These are phyloP conservation scores for Euphorbia tirucalli DNA, from an alignment of 345 rosid genomes.

Conservation along the genomic window DNA sequence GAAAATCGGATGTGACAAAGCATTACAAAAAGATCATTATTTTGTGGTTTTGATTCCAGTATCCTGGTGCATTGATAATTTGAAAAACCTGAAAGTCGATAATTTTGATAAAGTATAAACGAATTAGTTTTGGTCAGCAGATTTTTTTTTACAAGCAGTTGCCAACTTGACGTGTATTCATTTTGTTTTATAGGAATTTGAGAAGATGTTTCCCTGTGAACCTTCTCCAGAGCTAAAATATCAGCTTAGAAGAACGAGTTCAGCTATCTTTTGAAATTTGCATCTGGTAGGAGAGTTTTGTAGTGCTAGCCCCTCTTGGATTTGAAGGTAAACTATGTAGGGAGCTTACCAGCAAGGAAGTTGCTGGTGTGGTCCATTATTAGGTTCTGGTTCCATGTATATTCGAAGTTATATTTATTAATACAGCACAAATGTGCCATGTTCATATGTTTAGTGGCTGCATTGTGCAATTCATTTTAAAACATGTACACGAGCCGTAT, in stretches of 20 bases:
- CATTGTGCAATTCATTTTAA: background rate
- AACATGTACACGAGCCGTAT: background rate
- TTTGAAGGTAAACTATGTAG: slow-evolving; percentile 13
- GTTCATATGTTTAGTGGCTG: slow-evolving; percentile 21
- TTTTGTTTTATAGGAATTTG: slow-evolving; percentile 41
- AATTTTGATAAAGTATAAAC: background rate
- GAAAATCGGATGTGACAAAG: background rate
- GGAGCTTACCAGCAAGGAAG: slow-evolving; percentile 9
- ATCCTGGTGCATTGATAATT: background rate
- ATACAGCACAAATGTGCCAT: slow-evolving; percentile 18
- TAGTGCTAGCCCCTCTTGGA: slow-evolving; percentile 20
- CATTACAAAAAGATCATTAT: background rate
- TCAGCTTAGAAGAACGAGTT: slow-evolving; percentile 58
- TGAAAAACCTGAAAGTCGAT: background rate
- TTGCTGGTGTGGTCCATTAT: background rate
- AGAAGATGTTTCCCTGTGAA: slow-evolving; percentile 26
- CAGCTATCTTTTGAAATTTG: slow-evolving; percentile 39
- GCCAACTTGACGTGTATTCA: background rate
- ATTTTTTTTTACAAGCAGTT: background rate
- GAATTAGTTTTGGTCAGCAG: background rate
- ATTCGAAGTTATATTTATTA: slow-evolving; percentile 14
- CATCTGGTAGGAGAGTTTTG: slow-evolving; percentile 8
- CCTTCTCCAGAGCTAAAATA: slow-evolving; percentile 27
- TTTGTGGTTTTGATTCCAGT: background rate
- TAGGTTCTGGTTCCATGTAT: slow-evolving; percentile 21